A percentile compares a stretch with the other conserved stretches of the same genome.
Evolutionary conservation across 83 land plant species (phyloP).

Genomic region (Picea abies): DNA sequence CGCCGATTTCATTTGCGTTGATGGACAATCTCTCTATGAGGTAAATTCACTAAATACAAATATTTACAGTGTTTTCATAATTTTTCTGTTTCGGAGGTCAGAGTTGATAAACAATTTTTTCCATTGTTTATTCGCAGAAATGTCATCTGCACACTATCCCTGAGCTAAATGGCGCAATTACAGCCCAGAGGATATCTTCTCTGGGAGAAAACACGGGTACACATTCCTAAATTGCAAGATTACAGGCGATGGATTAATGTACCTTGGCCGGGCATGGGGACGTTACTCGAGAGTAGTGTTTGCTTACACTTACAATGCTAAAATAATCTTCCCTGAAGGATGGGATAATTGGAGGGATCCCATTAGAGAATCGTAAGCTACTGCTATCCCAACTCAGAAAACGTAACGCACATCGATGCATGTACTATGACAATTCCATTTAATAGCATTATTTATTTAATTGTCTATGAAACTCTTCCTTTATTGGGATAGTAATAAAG

Average conservation of each 20-base stretch:
- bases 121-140: neutral
- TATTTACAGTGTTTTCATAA: no score
- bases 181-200: conserved; percentile 49
- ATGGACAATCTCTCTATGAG: neutral
- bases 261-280: conserved; percentile 78
- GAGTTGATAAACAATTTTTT: no score
- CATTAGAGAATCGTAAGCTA: no score
- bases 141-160: no score
- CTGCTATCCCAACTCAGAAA: no score
- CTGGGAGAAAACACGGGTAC: conserved; percentile 56
- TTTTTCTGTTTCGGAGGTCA: no score
- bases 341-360: neutral
- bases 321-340: conserved; percentile 16
- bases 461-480: no score
- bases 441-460: no score
- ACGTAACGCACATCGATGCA: no score
- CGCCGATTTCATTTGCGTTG: neutral
- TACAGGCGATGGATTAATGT: conserved; percentile 34
- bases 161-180: neutral
- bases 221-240: conserved; percentile 34
- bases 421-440: no score
- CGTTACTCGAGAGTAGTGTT: conserved; percentile 58
- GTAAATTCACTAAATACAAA: no score
- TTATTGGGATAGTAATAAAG: no score
- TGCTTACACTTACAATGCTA: conserved; percentile 46